These are phyloP conservation scores for Aspergillus floridensis DNA, from an alignment of 2,329 filamentous ascomycete species.

Conservation along the genomic window DNA sequence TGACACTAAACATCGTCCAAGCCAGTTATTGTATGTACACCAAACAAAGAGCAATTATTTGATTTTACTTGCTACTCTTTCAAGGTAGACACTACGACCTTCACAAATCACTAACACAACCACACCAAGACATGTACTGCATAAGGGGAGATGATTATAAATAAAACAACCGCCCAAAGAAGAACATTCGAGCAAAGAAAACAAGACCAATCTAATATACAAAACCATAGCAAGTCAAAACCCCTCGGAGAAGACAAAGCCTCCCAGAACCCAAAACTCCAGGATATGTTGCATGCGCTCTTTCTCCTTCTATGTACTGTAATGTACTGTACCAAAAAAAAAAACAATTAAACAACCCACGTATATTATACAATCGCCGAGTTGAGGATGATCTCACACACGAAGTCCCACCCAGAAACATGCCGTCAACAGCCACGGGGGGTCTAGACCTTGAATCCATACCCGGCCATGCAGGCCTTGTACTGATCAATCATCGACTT, in stretches of 20 bases:
- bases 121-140: too few relatives aligned
- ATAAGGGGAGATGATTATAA: constrained; percentile 6
- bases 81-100: too few relatives aligned
- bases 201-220: constrained; percentile 14
- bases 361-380: too few relatives aligned
- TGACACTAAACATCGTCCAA: not conserved
- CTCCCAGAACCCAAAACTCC: too few relatives aligned
- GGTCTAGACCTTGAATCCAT: constrained; percentile 69
- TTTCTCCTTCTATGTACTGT: constrained; percentile 1
- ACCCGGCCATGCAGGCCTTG: constrained; percentile 86
- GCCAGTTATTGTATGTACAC: not conserved
- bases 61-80: too few relatives aligned
- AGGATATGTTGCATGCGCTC: not conserved
- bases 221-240: constrained; percentile 10
- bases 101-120: too few relatives aligned
- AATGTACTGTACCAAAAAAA: not conserved
- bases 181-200: not conserved
- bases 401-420: too few relatives aligned
- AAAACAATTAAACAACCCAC: too few relatives aligned
- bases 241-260: constrained; percentile 12
- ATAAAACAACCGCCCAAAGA: too few relatives aligned
- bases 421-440: too few relatives aligned
- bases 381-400: too few relatives aligned
- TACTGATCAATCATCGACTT: constrained; percentile 79
- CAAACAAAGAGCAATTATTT: not conserved